Conservation (phyloP, 139 green algal genomes). For the Chlorella vulgaris region DNA sequence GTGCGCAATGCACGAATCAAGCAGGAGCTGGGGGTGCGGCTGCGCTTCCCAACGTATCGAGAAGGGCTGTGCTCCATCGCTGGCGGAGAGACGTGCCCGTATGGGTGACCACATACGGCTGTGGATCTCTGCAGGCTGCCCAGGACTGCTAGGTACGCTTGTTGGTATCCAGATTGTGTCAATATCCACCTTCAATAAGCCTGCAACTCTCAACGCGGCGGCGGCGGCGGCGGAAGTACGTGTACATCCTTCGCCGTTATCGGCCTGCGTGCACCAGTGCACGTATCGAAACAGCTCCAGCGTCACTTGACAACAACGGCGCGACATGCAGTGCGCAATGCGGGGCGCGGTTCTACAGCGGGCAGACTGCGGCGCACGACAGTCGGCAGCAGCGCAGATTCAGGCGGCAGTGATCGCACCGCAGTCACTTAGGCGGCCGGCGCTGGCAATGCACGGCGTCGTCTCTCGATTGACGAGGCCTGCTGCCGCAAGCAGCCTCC, state of each 20-base stretch:
- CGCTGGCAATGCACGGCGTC: background rate
- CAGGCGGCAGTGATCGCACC: background rate
- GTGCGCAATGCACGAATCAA: conserved; percentile 72
- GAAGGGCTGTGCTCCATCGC: conserved; percentile 67
- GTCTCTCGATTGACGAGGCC: too few species aligned
- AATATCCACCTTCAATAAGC: too few species aligned
- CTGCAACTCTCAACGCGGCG: too few species aligned
- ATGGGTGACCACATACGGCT: background rate
- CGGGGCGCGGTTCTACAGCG: background rate
- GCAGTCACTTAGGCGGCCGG: background rate
- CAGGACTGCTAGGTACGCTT: background rate
- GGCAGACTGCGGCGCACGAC: background rate
- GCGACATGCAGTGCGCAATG: background rate
- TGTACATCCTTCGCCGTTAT: too few species aligned
- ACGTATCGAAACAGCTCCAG: background rate
- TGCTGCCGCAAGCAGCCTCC: background rate
- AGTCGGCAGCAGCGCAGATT: background rate
- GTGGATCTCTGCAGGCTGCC: background rate
- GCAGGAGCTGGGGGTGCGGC: conserved; percentile 52
- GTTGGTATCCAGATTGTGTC: too few species aligned
- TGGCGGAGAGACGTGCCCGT: conserved; percentile 39
- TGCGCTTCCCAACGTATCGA: conserved; percentile 68
- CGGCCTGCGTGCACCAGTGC: too few species aligned
- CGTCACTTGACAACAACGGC: background rate
- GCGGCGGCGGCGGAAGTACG: too few species aligned